Percentiles rank a stretch among this genome's conserved stretches.
These are phyloP conservation scores for Neurospora tetrasperma DNA, from an alignment of 495 filamentous ascomycete genomes.

Conservation along the genomic window DNA sequence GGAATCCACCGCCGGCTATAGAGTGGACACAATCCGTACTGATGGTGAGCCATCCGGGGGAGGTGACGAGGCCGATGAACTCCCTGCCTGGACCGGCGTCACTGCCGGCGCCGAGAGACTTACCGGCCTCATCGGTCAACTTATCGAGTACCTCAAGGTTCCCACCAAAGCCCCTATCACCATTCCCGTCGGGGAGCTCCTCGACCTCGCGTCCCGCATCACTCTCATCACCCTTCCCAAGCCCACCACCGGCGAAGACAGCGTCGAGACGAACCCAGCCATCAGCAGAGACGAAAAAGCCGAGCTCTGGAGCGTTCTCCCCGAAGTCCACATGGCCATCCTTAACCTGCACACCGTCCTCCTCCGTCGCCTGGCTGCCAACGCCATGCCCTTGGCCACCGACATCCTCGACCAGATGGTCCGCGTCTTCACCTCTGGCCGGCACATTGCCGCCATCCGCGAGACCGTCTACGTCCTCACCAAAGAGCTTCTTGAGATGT, in stretches of 20 bases:
- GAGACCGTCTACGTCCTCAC: constrained; percentile 48
- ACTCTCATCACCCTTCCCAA: constrained; percentile 54
- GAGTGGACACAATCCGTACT: constrained; percentile 19
- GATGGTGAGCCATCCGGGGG: constrained; percentile 35
- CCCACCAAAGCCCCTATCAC: constrained; percentile 50
- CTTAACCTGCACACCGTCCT: constrained; percentile 48
- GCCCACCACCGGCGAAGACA: constrained; percentile 25
- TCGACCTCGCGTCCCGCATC: constrained; percentile 57
- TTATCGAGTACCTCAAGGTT: constrained; percentile 38
- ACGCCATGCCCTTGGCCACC: constrained; percentile 43
- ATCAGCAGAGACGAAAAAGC: constrained; percentile 71
- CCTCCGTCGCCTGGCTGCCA: constrained; percentile 41
- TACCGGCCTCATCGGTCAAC: constrained; percentile 48
- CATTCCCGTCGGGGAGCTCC: constrained; percentile 52
- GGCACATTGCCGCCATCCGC: constrained; percentile 46
- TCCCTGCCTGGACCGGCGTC: constrained; percentile 62
- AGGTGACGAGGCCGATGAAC: constrained; percentile 31
- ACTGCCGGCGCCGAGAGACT: constrained; percentile 60
- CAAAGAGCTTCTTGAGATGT: constrained; percentile 43
- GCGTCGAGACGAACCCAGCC: constrained; percentile 48
- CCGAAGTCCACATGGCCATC: constrained; percentile 59
- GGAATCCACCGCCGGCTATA: constrained; percentile 46
- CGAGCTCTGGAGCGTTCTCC: constrained; percentile 57
- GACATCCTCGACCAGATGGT: constrained; percentile 55
- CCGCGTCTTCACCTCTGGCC: constrained; percentile 58